Percentiles rank a stretch among this genome's conserved stretches.
These are phyloP conservation scores for Dissophora ornata DNA, from an alignment of 192 early-diverging fungal species.

Conservation along the genomic window DNA sequence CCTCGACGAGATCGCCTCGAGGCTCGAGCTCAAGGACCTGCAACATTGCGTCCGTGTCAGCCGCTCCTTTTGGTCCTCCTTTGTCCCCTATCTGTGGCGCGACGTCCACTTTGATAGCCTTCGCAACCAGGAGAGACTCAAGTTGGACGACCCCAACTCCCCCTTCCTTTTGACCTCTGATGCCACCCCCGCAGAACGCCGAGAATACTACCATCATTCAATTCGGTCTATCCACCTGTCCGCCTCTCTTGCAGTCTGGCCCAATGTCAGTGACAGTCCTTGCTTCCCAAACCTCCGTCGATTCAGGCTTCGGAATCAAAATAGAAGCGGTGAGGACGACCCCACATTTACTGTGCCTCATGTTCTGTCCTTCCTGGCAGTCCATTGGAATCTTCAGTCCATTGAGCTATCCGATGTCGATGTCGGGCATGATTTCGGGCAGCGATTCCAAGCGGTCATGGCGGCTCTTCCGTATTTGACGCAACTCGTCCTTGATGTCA, in stretches of 20 bases:
- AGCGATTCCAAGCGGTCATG: not conserved
- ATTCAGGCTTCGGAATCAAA: constrained; percentile 1
- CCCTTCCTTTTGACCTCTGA: not conserved
- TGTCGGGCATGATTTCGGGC: not conserved
- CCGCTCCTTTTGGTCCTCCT: not conserved
- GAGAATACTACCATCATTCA: not conserved
- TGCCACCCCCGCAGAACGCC: not conserved
- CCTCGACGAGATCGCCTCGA: not conserved
- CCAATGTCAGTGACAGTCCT: not conserved
- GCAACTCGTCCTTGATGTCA: not conserved
- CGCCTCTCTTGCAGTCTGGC: not conserved
- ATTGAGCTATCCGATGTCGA: constrained; percentile 3
- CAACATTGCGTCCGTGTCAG: not conserved
- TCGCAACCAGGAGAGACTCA: not conserved
- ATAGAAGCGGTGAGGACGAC: not conserved
- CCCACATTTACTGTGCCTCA: not conserved
- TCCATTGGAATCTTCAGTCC: not conserved
- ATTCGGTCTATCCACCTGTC: constrained; percentile 1
- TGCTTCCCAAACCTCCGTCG: constrained; percentile 4
- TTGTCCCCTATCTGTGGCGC: constrained; percentile 13
- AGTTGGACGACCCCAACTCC: not conserved
- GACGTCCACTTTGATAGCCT: constrained; percentile 6
- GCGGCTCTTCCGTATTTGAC: not conserved
- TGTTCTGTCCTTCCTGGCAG: not conserved
- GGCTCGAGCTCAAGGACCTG: not conserved